phyloP scores from a whole-genome alignment of 768 basidiomycete genomes.

The Rhizopogon roseolus region DNA sequence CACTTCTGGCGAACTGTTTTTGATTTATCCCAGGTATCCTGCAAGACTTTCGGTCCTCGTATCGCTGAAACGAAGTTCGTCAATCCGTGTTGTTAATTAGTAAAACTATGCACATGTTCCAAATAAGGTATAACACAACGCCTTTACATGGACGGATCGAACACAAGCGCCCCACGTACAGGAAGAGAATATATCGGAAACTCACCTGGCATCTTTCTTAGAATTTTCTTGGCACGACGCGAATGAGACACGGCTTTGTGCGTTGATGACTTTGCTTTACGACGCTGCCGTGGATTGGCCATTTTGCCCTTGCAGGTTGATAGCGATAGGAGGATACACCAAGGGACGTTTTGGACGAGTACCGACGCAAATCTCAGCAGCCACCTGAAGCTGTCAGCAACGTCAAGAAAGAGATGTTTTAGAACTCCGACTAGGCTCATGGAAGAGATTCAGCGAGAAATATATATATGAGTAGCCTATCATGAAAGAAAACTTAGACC shows the following conservation, averaged over 20 bases:
- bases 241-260: slow-evolving; percentile 73
- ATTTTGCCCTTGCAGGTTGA: slow-evolving; percentile 34
- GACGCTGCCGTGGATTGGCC: slow-evolving; percentile 93
- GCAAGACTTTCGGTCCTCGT: slow-evolving; percentile 74
- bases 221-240: slow-evolving; percentile 64
- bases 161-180: not conserved
- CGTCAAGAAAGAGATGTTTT: not conserved
- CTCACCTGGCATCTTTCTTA: slow-evolving; percentile 77
- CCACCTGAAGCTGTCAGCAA: too few relatives aligned
- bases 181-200: not conserved
- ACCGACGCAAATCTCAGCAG: not conserved
- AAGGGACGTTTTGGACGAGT: not conserved
- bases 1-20: slow-evolving; percentile 94
- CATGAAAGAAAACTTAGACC: not conserved
- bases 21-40: slow-evolving; percentile 80
- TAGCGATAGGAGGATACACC: not conserved
- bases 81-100: not conserved
- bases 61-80: slow-evolving; percentile 45
- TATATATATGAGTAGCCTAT: not conserved
- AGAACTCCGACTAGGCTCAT: not conserved
- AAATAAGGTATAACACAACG: slow-evolving; percentile 5
- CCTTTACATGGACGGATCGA: not conserved
- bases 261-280: slow-evolving; percentile 77
- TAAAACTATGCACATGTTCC: too few relatives aligned
- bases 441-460: not conserved